These are phyloP conservation scores for Leccinum obscurum DNA, from an alignment of 768 basidiomycete genomes.

Conservation along the genomic window DNA sequence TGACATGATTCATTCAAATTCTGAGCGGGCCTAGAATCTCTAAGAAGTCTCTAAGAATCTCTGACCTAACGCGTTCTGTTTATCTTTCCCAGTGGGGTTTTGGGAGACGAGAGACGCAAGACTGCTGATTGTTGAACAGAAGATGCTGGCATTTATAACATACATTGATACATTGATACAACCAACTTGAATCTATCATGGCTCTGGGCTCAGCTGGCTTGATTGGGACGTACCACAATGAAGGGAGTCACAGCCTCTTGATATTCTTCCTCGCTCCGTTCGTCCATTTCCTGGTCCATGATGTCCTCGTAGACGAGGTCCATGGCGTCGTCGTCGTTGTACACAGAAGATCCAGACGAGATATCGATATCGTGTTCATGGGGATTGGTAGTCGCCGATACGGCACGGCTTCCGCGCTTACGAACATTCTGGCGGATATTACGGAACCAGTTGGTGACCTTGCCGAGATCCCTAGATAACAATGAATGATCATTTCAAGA, in stretches of 20 bases:
- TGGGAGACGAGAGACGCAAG: slow-evolving; percentile 11
- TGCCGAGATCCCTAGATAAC: slow-evolving; percentile 65
- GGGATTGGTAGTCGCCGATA: slow-evolving; percentile 30
- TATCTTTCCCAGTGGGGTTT: slow-evolving; percentile 29
- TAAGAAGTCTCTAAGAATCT: no score
- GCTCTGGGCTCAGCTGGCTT: neutral
- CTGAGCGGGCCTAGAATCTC: neutral
- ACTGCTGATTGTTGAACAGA: neutral
- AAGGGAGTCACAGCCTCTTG: slow-evolving; percentile 76
- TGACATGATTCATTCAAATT: neutral
- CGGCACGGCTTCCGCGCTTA: slow-evolving; percentile 56
- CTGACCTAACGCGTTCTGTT: neutral
- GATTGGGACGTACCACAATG: slow-evolving; percentile 7
- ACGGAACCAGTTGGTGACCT: slow-evolving; percentile 88
- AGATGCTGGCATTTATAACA: neutral
- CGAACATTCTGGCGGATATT: slow-evolving; percentile 79
- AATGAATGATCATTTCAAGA: slow-evolving; percentile 12
- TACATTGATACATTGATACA: neutral
- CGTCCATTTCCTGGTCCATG: slow-evolving; percentile 50
- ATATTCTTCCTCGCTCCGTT: slow-evolving; percentile 65
- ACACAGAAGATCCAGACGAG: slow-evolving; percentile 53
- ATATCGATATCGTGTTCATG: slow-evolving; percentile 46
- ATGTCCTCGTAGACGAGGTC: slow-evolving; percentile 46
- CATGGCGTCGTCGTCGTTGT: slow-evolving; percentile 47
- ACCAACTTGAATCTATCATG: neutral